These are phyloP conservation scores for Jackrogersella multiformis DNA, from an alignment of 495 filamentous ascomycete species.

Conservation along the genomic window DNA sequence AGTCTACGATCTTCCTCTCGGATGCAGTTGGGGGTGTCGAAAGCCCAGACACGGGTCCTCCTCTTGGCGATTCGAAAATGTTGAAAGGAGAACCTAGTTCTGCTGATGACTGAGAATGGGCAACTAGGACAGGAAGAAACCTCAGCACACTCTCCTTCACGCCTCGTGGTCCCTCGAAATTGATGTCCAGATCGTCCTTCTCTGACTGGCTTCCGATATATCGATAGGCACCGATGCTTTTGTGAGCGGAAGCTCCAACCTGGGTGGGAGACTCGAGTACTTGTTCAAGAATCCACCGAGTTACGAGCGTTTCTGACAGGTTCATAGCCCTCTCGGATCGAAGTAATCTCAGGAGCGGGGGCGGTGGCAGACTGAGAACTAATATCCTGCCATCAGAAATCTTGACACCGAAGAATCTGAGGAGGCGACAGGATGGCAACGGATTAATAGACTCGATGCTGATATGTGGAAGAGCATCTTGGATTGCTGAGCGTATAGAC, in stretches of 20 bases:
- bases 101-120: constrained; percentile 39
- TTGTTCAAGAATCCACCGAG: constrained; percentile 45
- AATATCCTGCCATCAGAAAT: constrained; percentile 48
- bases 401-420: constrained; percentile 48
- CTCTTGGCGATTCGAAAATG: constrained; percentile 42
- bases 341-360: constrained; percentile 49
- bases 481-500: constrained; percentile 47
- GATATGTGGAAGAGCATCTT: constrained; percentile 40
- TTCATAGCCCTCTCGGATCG: constrained; percentile 51
- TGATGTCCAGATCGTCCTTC: neutral
- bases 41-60: constrained; percentile 45
- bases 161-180: neutral
- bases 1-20: constrained; percentile 41
- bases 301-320: constrained; percentile 46
- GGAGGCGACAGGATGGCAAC: constrained; percentile 45
- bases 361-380: constrained; percentile 49
- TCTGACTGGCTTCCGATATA: neutral
- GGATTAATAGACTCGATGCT: constrained; percentile 44
- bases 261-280: constrained; percentile 15
- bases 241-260: neutral
- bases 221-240: neutral
- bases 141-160: constrained; percentile 18
- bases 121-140: constrained; percentile 49
- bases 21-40: constrained; percentile 19
- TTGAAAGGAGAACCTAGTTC: constrained; percentile 45